A percentile compares a stretch with the other conserved stretches of the same genome.
Conservation (phyloP, 208 protist species). For the Leishmania turanica region DNA sequence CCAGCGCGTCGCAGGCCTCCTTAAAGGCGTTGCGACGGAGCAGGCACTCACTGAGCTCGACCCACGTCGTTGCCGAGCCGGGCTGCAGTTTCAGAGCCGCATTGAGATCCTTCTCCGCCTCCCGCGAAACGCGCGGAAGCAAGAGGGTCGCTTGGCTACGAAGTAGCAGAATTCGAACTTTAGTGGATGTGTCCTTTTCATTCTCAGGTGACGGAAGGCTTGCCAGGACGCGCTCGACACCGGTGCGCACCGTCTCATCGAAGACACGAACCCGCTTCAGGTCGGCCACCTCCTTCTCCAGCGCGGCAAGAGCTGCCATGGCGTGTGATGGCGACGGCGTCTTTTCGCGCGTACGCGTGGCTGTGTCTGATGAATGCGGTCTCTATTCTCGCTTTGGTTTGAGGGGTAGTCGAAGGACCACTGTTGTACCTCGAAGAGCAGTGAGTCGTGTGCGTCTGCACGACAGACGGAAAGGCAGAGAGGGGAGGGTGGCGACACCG, state of each 20-base stretch:
- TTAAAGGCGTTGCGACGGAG: slow-evolving; percentile 72
- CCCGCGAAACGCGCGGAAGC: slow-evolving; percentile 69
- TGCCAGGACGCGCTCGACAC: slow-evolving; percentile 53
- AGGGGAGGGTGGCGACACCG: neutral
- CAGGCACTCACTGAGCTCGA: slow-evolving; percentile 78
- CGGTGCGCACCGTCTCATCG: slow-evolving; percentile 44
- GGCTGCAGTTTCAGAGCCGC: slow-evolving; percentile 71
- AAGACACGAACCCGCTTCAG: slow-evolving; percentile 68
- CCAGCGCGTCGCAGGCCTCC: slow-evolving; percentile 78
- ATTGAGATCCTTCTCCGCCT: slow-evolving; percentile 77
- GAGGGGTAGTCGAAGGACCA: neutral
- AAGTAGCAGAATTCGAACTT: slow-evolving; percentile 71
- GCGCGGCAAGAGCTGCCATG: slow-evolving; percentile 34
- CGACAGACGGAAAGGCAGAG: neutral
- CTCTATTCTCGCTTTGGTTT: neutral
- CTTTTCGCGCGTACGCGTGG: neutral
- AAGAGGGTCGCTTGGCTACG: slow-evolving; percentile 61
- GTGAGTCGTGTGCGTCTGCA: neutral
- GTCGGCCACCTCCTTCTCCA: slow-evolving; percentile 62
- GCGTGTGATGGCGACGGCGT: neutral
- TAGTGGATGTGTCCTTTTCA: slow-evolving; percentile 43
- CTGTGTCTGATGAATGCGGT: neutral
- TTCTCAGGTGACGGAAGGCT: slow-evolving; percentile 49
- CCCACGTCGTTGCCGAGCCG: slow-evolving; percentile 61
- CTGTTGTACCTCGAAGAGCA: neutral